Evolutionary conservation across 129 eudicot species (phyloP), one percentile per base, ranked within the genome.

Genomic region (Silybum marianum): DNA sequence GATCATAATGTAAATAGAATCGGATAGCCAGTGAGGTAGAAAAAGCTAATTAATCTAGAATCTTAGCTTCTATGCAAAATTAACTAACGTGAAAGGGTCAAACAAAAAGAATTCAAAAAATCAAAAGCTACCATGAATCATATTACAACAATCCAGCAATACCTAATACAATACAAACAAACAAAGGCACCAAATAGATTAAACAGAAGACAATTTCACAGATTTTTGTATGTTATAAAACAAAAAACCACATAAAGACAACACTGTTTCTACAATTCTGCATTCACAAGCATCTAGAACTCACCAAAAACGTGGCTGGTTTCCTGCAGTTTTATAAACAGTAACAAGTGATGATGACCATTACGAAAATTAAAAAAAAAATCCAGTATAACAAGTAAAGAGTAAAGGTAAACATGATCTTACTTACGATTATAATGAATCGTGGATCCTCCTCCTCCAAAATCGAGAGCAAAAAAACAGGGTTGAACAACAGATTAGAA

Each of bases 381-480:
- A 18, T 18, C 32, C 26, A 79, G 71, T 69, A 42, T 6, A 66
- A 19, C 2, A 81, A 74, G 18, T 28, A 30, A 14, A 65, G 75
- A 82, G 80, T 82, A 75, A 68, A 82, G 39, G 80, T 68, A 68
- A 68, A 46, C n/a, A 42, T 30, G 85, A 9, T 72, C 80, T n/a
- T n/a, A n/a, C 30, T 82, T 82, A 82, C 85, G 67, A 82, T 44
- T 75, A 16, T 32, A 40, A 78, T 40, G 10, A 75, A 48, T 46
- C 76, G 85, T 1, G 24, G 79, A 73, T 81, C 68, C 9, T 81
- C 68, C 9, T 81, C 23, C 26, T 16, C 6, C 6, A 60, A 28
- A 79, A 79, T 79, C 72, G 18, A 34, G 74, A 81, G 79, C 73
- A 18, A 73, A 60, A 18, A 24, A 74, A 73, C 46, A 44, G 75